Base-by-base conservation (phyloP, 129 eudicot species). In the Flaveria bidentis region DNA sequence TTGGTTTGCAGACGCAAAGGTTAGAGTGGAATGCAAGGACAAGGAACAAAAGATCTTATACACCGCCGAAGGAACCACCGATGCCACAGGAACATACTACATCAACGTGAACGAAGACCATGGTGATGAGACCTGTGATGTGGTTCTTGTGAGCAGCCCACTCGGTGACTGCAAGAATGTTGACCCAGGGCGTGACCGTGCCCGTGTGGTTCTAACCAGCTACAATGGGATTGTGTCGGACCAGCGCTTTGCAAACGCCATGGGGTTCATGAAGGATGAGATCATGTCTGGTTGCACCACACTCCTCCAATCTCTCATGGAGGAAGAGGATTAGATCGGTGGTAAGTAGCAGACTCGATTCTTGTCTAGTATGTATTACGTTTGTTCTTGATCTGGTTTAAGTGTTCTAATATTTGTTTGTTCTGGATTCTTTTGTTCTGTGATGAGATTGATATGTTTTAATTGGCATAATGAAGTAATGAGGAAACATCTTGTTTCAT, bases 131-230 rank as follows among this genome's bases (percentile, higher is more conserved):
- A 70, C 84, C 7, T 85, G 92, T 26, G 90, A 88, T 25, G 86
- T 82, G 16, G 75, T 75, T 65, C 92, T 88, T 30, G 86, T 88
- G n/a, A 83, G 92, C 92, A 88, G 92, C 88, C 92, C 92, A 11
- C 56, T 77, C 44, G 36, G 58, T 9, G 75, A 20, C 57, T 88
- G 92, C 74, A 73, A 75, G 45, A 61, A 72, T 11, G 80, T 85
- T 6, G 92, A 88, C 79, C 85, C 84, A 5, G 90, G 92, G 10
- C 89, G 92, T 42, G 86, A 88, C 78, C 87, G 88, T 41, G 79
- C 92, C 1, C 88, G 85, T 25, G 88, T 88, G 78, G 78, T 79
- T 63, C 88, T 88, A 26, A 83, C 87, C 72, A 82, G 86, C 80
- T 69, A 83, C 89, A 88, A 85, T 11, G 92, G 92, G n/a, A 83